Evolutionary conservation across 1,284 basidiomycete genomes (phyloP).

Genomic region (Xanthoconium separans): DNA sequence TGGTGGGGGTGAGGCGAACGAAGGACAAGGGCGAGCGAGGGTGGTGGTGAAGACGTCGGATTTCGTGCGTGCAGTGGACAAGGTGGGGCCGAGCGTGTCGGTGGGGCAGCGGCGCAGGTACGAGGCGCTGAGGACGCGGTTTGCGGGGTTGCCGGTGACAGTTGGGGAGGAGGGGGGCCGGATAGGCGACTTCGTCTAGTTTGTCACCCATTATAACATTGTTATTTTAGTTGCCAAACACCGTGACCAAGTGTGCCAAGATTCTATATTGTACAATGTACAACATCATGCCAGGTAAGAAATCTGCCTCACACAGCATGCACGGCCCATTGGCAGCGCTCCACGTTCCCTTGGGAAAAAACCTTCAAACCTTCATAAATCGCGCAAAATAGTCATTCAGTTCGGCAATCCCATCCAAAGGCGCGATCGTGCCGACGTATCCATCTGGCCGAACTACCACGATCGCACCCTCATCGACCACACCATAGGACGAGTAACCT

Average conservation of each 20-base stretch:
- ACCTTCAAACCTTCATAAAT: conserved; percentile 32
- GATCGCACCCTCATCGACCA: conserved; percentile 54
- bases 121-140: conserved; percentile 74
- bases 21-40: conserved; percentile 27
- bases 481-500: conserved; percentile 55
- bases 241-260: too few species aligned
- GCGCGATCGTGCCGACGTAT: conserved; percentile 61
- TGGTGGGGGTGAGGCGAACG: conserved; percentile 8
- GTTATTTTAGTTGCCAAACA: too few species aligned
- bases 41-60: conserved; percentile 53
- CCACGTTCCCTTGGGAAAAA: neutral
- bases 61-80: conserved; percentile 74
- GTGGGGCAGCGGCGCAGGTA: conserved; percentile 81
- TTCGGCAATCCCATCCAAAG: conserved; percentile 44
- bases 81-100: conserved; percentile 88
- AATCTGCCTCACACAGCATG: neutral
- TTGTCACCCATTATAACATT: too few species aligned
- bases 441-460: conserved; percentile 75
- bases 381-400: conserved; percentile 53
- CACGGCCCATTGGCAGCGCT: neutral
- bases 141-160: conserved; percentile 70
- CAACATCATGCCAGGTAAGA: too few species aligned
- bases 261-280: too few species aligned
- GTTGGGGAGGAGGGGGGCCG: conserved; percentile 12
- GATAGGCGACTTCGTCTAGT: conserved; percentile 12